Evolutionary conservation across 2,329 filamentous ascomycete genomes (phyloP), one percentile per base, ranked within the genome.

Genomic region (Fusarium drepaniforme): DNA sequence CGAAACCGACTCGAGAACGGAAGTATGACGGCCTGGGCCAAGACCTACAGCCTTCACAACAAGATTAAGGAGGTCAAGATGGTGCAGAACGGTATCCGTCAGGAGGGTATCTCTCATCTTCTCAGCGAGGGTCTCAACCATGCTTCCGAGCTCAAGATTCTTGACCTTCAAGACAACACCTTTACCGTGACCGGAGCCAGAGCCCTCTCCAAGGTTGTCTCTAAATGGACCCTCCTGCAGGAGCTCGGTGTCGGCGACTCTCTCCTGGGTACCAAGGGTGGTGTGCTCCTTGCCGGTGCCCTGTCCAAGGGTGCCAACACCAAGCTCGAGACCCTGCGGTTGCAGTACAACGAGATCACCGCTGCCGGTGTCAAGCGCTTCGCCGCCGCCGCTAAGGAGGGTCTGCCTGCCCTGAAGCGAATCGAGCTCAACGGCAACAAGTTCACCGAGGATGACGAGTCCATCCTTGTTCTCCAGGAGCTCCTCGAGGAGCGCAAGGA

Each of bases 121-220:
- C 86, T 99, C 74, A 92, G 90, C 71, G 88, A 96, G 64, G 97
- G 97, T 72, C 88, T 99, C 64, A 90, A 88, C 74, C 89, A 94
- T 79, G 91, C 94, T 61, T 88, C 86, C 37, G 86, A 87, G 53
- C 88, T 99, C 66, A 88, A 92, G 81, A 90, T 95, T 16, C 86
- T 99, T 64, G 97, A 99, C 85, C 87, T 99, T 72, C 96, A 99
- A 84, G 97, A 99, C 85, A 99, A 99, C 85, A 98, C 97, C 0
- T 98, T 98, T 83, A 98, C 96, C 12, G 84, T 93, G 44, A 88
- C 89, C 73, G 97, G 96, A 28, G 94, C 94, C 35, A 92, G 88
- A 78, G 94, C 95, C 13, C 88, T 99, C 64, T 92, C 94, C 44
- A 90, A 89, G 76, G 94, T 95, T 8, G 88, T 96, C 25, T 88